These are phyloP conservation scores for Dictyostelium citrinum DNA, from an alignment of 78 protist genomes.

Conservation along the genomic window DNA sequence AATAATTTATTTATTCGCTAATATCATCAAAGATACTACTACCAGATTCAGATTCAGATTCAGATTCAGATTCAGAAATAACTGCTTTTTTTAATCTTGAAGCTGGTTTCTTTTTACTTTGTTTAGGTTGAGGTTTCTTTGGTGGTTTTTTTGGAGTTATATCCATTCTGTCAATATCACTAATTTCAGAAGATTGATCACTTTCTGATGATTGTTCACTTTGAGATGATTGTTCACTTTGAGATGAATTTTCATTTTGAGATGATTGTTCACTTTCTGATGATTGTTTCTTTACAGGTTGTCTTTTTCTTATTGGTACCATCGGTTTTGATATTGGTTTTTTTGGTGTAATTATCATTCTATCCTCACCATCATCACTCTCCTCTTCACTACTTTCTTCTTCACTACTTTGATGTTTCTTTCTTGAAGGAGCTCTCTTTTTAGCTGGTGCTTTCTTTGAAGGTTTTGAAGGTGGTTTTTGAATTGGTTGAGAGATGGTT, in stretches of 20 bases:
- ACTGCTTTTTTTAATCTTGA: background rate
- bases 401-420: background rate
- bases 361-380: background rate
- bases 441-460: constrained; percentile 10
- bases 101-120: background rate
- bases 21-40: background rate
- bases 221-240: too few relatives aligned
- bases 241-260: background rate
- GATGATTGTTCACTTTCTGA: too few relatives aligned
- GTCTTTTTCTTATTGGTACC: background rate
- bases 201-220: background rate
- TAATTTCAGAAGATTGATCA: background rate
- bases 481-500: background rate
- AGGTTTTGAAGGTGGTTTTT: background rate
- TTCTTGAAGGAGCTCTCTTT: constrained; percentile 2
- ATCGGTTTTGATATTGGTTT: background rate
- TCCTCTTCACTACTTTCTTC: background rate
- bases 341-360: background rate
- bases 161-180: background rate
- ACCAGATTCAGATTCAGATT: background rate
- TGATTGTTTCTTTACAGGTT: background rate
- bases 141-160: background rate
- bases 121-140: background rate
- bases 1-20: background rate
- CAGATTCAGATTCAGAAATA: background rate